Base-by-base conservation (phyloP, 129 eudicot species). In the Logfia minima region DNA sequence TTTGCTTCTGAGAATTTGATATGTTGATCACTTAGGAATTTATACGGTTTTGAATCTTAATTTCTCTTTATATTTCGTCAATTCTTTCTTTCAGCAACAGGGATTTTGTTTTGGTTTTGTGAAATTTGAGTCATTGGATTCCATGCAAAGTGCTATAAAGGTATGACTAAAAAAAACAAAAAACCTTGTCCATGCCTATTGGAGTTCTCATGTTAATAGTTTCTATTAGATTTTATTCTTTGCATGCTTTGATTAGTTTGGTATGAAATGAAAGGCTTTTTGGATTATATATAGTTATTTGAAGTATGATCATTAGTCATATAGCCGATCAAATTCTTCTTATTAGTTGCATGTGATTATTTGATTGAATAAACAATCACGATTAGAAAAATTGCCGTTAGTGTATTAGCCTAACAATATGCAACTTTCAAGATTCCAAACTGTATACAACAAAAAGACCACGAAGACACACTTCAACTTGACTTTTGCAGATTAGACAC, bases 51-150 rank as follows among this genome's bases (percentile, higher is more conserved):
- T 61, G 53, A 45, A 45, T 45, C 53, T 2, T 10, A 0, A 19
- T 35, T 13, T 9, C 18, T 23, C 2, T 16, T 24, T 22, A 8
- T 48, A 45, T 63, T 2, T 34, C 29, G 10, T 21, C 45, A 24
- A 78, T 48, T 29, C 62, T 29, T 75, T 24, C 82, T 71, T 78
- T 29, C 83, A 86, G 90, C 89, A 85, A 75, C 96, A 87, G 75
- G 90, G 95, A 60, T 90, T 85, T 70, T 84, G 92, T 82, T 93
- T 86, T 41, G 98, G 98, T 26, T 93, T 93, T 87, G 98, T 93
- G 53, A 96, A 93, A 77, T 93, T 93, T 65, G 87, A 88, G 79
- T 84, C 87, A 1, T 51, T 81, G 80, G 84, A 78, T 74, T 87
- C 97, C 84, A 84, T 93, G 93, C 89, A 85, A 64, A 83, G 63